Evolutionary conservation across 257 asterid species (phyloP), one percentile per base, ranked within the genome.

Genomic region (Linaria vulgaris): DNA sequence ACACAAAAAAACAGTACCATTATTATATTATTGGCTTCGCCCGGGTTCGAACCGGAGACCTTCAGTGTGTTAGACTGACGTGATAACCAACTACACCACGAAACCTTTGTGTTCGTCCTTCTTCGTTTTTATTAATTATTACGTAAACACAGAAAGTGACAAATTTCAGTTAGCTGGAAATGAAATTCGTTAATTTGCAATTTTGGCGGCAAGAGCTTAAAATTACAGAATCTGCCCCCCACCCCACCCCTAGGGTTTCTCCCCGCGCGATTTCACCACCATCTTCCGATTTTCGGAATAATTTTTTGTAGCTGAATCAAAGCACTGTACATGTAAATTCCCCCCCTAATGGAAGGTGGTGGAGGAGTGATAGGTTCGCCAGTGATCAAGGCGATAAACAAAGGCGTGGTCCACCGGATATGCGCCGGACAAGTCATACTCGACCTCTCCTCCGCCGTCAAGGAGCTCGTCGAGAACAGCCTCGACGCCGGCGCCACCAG

Each of bases 41-140:
- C 86, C 84, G 86, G 84, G 19, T 38, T 80, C 82, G 83, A 83
- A 79, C 86, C 87, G 88, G 96, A 80, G 92, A 85, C 95, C 95
- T 88, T 83, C 96, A 84, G 96, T 83, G 92, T 88, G 90, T 83
- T 83, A 81, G 91, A 88, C 94, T 85, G 96, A 90, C 95, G 88
- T 85, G 91, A 85, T 90, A 90, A 87, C 97, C 96, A 86, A 84
- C 96, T 89, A 89, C 95, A 89, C 95, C 95, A 86, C 91, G 91
- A 89, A 58, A 85, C 90, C 92, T 16, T 44, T 4, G 24, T 31
- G 39, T 10, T 52, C 9, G 0, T n/a, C 11, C 6, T 9, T 4
- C 3, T 12, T n/a, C n/a, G n/a, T n/a, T n/a, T n/a, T n/a, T n/a
- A n/a, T n/a, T n/a, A n/a, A n/a, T n/a, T n/a, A n/a, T n/a, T n/a